Percentiles rank a stretch among this genome's conserved stretches.
Conservation (phyloP, 345 rosid species). For the Ricinus communis region DNA sequence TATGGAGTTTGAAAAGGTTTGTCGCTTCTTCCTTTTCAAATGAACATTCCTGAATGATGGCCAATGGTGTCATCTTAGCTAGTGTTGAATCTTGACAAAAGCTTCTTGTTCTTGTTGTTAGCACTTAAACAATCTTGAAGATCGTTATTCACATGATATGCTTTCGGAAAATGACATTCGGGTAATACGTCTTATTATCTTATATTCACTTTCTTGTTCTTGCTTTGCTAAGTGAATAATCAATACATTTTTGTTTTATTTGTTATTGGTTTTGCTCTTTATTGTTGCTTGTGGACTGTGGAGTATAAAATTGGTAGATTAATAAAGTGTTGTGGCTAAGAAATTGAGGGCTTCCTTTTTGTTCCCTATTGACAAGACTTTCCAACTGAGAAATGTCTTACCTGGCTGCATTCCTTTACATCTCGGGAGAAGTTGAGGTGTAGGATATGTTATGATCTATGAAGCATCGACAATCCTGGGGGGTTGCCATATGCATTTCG, state of each 20-base stretch:
- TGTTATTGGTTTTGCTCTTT: not conserved
- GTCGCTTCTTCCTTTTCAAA: not conserved
- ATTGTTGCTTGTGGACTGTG: not conserved
- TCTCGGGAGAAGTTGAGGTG: not conserved
- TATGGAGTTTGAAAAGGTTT: conserved; percentile 74
- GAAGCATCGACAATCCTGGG: too few relatives aligned
- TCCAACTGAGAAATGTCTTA: not conserved
- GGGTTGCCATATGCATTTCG: too few relatives aligned
- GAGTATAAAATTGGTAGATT: not conserved
- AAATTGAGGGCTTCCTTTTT: not conserved
- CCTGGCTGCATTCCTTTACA: not conserved
- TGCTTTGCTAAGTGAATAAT: conserved; percentile 3
- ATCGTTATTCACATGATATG: conserved; percentile 67
- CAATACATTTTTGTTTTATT: not conserved
- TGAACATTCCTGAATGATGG: not conserved
- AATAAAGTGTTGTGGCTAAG: not conserved
- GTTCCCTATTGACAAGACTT: not conserved
- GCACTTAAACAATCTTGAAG: conserved; percentile 72
- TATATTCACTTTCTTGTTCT: not conserved
- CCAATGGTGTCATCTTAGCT: not conserved
- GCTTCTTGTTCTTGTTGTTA: conserved; percentile 32
- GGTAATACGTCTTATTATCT: conserved; percentile 42
- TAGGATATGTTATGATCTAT: not conserved
- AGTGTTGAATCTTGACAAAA: conserved; percentile 19
- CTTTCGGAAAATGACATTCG: conserved; percentile 74